Conservation (phyloP, 2,329 filamentous ascomycete species). For the Zopfia rhizophila region DNA sequence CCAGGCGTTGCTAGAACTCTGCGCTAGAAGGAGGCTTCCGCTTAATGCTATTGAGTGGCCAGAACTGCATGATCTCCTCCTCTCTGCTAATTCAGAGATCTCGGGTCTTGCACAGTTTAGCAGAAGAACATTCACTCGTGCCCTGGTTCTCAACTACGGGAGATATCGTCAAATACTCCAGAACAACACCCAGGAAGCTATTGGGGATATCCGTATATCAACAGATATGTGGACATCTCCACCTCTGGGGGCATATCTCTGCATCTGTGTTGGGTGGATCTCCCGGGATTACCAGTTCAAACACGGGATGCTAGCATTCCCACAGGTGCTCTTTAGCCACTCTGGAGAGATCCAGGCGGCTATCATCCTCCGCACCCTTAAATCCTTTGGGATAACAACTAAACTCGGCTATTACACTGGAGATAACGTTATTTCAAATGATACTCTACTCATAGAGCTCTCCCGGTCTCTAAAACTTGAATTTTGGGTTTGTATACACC, state of each 20-base stretch:
- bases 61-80: too few species aligned
- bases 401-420: conserved; percentile 9
- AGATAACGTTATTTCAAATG: conserved; percentile 14
- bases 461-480: too few species aligned
- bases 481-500: too few species aligned
- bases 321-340: conserved; percentile 2
- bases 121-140: too few species aligned
- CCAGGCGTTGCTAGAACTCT: too few species aligned
- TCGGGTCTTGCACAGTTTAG: too few species aligned
- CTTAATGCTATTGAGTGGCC: too few species aligned
- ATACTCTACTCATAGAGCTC: conserved; percentile 4
- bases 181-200: too few species aligned
- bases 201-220: conserved; percentile 6
- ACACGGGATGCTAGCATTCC: conserved; percentile 13
- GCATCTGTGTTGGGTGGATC: conserved; percentile 8
- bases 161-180: too few species aligned
- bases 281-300: conserved; percentile 6
- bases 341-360: conserved; percentile 8
- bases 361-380: conserved; percentile 3
- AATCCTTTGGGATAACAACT: conserved; percentile 4
- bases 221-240: conserved; percentile 13
- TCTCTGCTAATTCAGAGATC: too few species aligned
- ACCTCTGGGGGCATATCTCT: not conserved
- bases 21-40: too few species aligned
- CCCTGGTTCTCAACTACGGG: too few species aligned